A percentile compares a stretch with the other conserved stretches of the same genome.
Conservation (phyloP, 495 filamentous ascomycete genomes). For the Terfezia claveryi region DNA sequence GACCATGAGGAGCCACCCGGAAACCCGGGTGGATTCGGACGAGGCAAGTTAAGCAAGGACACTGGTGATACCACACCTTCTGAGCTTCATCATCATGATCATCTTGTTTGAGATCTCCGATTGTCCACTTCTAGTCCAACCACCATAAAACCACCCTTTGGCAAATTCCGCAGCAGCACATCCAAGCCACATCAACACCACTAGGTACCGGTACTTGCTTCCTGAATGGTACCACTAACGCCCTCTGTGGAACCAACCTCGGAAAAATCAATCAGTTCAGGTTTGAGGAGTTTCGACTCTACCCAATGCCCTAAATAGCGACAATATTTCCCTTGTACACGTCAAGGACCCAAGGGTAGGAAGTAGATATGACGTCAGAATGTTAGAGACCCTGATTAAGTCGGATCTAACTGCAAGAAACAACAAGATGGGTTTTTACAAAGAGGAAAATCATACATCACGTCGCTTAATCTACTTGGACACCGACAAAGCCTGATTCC, state of each 20-base stretch:
- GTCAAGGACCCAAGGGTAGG: slow-evolving; percentile 60
- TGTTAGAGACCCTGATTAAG: slow-evolving; percentile 37
- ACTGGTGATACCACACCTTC: slow-evolving; percentile 55
- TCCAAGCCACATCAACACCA: slow-evolving; percentile 63
- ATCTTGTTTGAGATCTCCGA: slow-evolving; percentile 78
- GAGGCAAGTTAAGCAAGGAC: too few relatives aligned
- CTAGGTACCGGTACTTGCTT: slow-evolving; percentile 41
- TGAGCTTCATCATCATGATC: slow-evolving; percentile 57
- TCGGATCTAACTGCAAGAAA: neutral
- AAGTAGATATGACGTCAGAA: slow-evolving; percentile 57
- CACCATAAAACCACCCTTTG: slow-evolving; percentile 43
- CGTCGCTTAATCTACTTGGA: too few relatives aligned
- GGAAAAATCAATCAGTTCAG: slow-evolving; percentile 38
- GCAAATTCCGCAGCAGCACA: slow-evolving; percentile 65
- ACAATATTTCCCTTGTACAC: slow-evolving; percentile 61
- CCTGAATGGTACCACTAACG: slow-evolving; percentile 49
- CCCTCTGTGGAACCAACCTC: slow-evolving; percentile 31
- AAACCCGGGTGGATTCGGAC: too few relatives aligned
- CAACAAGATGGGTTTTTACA: slow-evolving; percentile 20
- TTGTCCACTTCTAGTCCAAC: slow-evolving; percentile 63
- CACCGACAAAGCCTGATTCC: too few relatives aligned
- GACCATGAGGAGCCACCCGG: too few relatives aligned
- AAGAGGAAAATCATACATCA: slow-evolving; percentile 56
- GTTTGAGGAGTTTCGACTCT: slow-evolving; percentile 36
- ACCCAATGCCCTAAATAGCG: slow-evolving; percentile 40